These are phyloP conservation scores for Curvularia lunata DNA, from an alignment of 2,329 filamentous ascomycete genomes.

Conservation along the genomic window DNA sequence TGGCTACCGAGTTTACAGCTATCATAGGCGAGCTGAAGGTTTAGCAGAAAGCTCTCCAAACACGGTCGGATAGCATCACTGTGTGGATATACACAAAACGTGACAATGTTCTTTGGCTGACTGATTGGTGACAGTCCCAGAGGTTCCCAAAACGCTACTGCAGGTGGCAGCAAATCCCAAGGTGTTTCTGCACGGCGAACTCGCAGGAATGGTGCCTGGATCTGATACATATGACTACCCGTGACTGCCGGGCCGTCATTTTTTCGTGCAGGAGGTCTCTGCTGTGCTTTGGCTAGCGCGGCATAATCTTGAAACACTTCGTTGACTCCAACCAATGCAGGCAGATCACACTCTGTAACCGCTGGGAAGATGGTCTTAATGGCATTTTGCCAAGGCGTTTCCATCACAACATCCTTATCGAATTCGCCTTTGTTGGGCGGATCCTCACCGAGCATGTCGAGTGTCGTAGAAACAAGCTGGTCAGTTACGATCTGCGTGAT, in stretches of 20 bases:
- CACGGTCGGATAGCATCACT: constrained; percentile 68
- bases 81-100: constrained; percentile 73
- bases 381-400: constrained; percentile 31
- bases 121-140: constrained; percentile 75
- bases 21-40: constrained; percentile 75
- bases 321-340: constrained; percentile 49
- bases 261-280: constrained; percentile 40
- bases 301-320: constrained; percentile 52
- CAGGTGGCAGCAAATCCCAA: constrained; percentile 76
- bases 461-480: constrained; percentile 65
- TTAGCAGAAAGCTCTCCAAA: constrained; percentile 68
- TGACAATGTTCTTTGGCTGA: constrained; percentile 72
- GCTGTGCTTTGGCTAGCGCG: constrained; percentile 45
- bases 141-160: constrained; percentile 81
- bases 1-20: constrained; percentile 74
- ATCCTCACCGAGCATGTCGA: constrained; percentile 42
- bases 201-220: constrained; percentile 73
- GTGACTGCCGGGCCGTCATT: constrained; percentile 39
- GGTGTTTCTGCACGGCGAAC: constrained; percentile 72
- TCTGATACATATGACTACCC: constrained; percentile 46
- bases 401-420: constrained; percentile 22
- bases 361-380: constrained; percentile 42
- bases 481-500: constrained; percentile 75
- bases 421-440: background rate
- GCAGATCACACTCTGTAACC: constrained; percentile 41